Evolutionary conservation across 805 yeast genomes (phyloP).

Genomic region (Wickerhamiella cacticola): DNA sequence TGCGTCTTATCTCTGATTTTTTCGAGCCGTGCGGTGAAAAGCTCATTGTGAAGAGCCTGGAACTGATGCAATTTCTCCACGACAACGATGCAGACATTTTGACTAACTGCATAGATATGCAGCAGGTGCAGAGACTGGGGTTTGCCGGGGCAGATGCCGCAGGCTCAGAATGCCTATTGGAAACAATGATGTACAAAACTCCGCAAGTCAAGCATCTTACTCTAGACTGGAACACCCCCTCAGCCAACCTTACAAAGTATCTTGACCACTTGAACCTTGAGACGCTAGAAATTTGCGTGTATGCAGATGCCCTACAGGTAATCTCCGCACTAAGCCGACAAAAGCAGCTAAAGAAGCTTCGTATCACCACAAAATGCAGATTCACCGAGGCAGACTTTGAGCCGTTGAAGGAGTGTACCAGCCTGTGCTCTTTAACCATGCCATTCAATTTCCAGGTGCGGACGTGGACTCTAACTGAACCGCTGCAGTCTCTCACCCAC

Average conservation of each 20-base stretch:
- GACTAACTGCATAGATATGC: conserved; percentile 13
- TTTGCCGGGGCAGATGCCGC: conserved; percentile 15
- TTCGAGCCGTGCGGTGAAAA: conserved; percentile 8
- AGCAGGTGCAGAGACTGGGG: conserved; percentile 14
- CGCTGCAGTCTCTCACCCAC: conserved; percentile 13
- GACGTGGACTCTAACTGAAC: conserved; percentile 18
- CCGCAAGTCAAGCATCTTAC: conserved; percentile 14
- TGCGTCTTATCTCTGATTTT: conserved; percentile 6
- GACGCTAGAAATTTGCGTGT: conserved; percentile 14
- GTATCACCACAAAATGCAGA: conserved; percentile 12
- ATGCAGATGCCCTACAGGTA: conserved; percentile 12
- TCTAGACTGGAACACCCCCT: conserved; percentile 19
- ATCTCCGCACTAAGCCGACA: conserved; percentile 7
- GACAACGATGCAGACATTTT: conserved; percentile 11
- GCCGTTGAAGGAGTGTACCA: conserved; percentile 10
- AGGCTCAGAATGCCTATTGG: conserved; percentile 16
- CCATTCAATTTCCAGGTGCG: conserved; percentile 17
- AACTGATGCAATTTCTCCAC: conserved; percentile 13
- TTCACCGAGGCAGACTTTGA: conserved; percentile 15
- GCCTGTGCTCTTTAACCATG: conserved; percentile 14
- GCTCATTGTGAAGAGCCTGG: conserved; percentile 12
- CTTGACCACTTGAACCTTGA: conserved; percentile 13
- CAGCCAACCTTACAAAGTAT: conserved; percentile 1
- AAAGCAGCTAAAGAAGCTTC: conserved; percentile 11
- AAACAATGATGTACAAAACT: conserved; percentile 3